Evolutionary conservation across 805 yeast species (phyloP).

Genomic region (Kazachstania africana): DNA sequence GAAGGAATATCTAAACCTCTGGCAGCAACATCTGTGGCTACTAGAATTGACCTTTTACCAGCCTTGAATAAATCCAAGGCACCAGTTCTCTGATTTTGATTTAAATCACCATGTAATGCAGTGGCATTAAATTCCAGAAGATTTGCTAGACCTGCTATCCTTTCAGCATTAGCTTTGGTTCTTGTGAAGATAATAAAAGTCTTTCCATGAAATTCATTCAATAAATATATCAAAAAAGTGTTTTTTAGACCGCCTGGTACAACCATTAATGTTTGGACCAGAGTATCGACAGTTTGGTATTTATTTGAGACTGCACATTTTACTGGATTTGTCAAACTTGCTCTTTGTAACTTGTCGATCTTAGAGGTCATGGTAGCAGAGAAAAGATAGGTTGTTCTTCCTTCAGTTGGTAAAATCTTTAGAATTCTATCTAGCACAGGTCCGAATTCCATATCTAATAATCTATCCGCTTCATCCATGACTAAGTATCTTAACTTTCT

Average conservation of each 20-base stretch:
- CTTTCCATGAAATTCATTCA: conserved; percentile 78
- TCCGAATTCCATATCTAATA: conserved; percentile 92
- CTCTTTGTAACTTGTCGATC: conserved; percentile 88
- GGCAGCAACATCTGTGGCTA: conserved; percentile 83
- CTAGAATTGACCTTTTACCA: conserved; percentile 54
- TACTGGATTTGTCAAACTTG: conserved; percentile 80
- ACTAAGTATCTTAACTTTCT: conserved; percentile 71
- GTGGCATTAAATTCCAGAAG: conserved; percentile 78
- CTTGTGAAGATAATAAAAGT: conserved; percentile 82
- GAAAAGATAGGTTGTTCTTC: conserved; percentile 72
- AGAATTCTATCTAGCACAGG: conserved; percentile 84
- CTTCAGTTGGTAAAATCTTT: conserved; percentile 68
- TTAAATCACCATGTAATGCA: conserved; percentile 86
- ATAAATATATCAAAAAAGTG: conserved; percentile 68
- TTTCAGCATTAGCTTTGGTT: conserved; percentile 90
- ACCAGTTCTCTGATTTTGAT: conserved; percentile 77
- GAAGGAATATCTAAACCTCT: conserved; percentile 79
- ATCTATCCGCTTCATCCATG: conserved; percentile 95
- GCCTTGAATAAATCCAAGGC: conserved; percentile 70
- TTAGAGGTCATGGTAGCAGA: conserved; percentile 97
- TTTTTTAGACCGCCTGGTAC: conserved; percentile 89
- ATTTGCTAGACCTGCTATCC: conserved; percentile 72
- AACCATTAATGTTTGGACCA: conserved; percentile 78
- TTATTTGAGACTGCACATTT: conserved; percentile 81
- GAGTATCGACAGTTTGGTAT: conserved; percentile 89